These are phyloP conservation scores for Leishmania braziliensis DNA, from an alignment of 208 protist genomes.

Conservation along the genomic window DNA sequence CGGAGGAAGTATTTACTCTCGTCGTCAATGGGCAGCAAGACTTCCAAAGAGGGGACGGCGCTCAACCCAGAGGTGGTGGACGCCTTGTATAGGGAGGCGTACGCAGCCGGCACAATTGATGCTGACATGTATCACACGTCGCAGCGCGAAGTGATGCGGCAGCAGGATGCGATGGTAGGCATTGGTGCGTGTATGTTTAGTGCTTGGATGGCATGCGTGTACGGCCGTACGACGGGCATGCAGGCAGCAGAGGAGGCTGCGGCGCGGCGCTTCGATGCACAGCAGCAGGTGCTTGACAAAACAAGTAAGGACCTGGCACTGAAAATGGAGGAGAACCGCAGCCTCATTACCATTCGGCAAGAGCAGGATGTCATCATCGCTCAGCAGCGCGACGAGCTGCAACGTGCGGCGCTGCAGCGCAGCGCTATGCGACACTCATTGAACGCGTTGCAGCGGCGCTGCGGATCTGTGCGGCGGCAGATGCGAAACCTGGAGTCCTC, in stretches of 20 bases:
- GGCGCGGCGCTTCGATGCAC: conserved; percentile 7
- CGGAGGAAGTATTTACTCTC: background rate
- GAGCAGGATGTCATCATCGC: conserved; percentile 22
- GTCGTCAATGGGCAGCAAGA: conserved; percentile 14
- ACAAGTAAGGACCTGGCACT: conserved; percentile 15
- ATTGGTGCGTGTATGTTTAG: conserved; percentile 28
- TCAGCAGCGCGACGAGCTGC: conserved; percentile 21
- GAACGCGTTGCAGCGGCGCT: conserved; percentile 14
- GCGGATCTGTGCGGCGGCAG: conserved; percentile 17
- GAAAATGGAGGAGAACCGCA: conserved; percentile 17
- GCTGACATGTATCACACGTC: conserved; percentile 34
- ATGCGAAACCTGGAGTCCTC: conserved; percentile 18
- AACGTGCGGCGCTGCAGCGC: conserved; percentile 21
- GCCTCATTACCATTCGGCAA: conserved; percentile 9
- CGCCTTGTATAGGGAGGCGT: conserved; percentile 44
- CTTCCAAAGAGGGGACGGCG: conserved; percentile 11
- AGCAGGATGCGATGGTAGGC: conserved; percentile 23
- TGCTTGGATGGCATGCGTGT: conserved; percentile 41
- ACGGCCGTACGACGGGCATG: conserved; percentile 22
- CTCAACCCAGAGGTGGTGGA: conserved; percentile 24
- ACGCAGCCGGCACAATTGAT: conserved; percentile 38
- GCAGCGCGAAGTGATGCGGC: conserved; percentile 35
- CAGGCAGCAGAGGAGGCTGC: conserved; percentile 15
- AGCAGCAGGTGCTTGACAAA: conserved; percentile 22
- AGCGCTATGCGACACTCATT: conserved; percentile 14